phyloP scores from a whole-genome alignment of 139 green algal genomes.

The Chlorella sp. region DNA sequence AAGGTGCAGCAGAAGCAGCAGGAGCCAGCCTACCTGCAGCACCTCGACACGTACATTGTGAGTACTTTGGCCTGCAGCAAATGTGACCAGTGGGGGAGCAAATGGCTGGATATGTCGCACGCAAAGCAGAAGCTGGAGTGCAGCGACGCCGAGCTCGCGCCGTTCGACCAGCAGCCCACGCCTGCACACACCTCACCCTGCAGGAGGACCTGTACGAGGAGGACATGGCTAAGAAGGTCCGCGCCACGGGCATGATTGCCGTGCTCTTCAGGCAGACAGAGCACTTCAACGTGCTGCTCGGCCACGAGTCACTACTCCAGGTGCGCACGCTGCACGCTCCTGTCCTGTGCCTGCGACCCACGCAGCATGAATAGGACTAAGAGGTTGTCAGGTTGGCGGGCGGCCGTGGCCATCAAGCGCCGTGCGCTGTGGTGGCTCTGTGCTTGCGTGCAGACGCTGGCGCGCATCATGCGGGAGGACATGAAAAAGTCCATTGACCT shows the following conservation, averaged over 20 bases:
- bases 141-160: too few relatives aligned
- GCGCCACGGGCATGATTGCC: slow-evolving; percentile 51
- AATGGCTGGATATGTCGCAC: too few relatives aligned
- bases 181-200: neutral
- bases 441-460: slow-evolving; percentile 41
- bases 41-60: slow-evolving; percentile 65
- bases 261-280: slow-evolving; percentile 55
- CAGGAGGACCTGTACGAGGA: slow-evolving; percentile 78
- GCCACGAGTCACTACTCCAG: slow-evolving; percentile 63
- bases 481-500: slow-evolving; percentile 71
- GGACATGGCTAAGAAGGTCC: slow-evolving; percentile 52
- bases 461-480: slow-evolving; percentile 74
- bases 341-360: neutral
- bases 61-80: too few relatives aligned
- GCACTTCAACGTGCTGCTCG: slow-evolving; percentile 57
- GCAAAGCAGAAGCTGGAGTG: too few relatives aligned
- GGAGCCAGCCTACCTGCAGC: slow-evolving; percentile 38
- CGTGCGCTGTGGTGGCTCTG: too few relatives aligned
- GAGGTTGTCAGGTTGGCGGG: too few relatives aligned
- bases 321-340: neutral
- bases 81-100: too few relatives aligned
- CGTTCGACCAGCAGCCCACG: too few relatives aligned
- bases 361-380: too few relatives aligned
- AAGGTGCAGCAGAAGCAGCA: slow-evolving; percentile 43
- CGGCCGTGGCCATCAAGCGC: too few relatives aligned